Conservation (phyloP, 306 rosid genomes). For the Ziziphus jujuba region DNA sequence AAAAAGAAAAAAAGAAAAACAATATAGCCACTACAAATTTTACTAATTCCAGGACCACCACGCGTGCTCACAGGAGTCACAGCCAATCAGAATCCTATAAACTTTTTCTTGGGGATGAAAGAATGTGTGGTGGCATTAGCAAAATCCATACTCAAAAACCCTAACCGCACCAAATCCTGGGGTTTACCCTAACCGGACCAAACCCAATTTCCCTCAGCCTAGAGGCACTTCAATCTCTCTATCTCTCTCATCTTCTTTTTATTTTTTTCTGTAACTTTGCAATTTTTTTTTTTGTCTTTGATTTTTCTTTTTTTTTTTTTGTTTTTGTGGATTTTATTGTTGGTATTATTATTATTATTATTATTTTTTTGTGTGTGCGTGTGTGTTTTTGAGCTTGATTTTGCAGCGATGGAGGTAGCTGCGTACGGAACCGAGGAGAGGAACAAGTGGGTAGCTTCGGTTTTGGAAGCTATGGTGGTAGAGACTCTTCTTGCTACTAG, state of each 20-base stretch:
- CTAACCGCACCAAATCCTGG: conserved; percentile 53
- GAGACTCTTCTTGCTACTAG: conserved; percentile 42
- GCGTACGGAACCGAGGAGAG: conserved; percentile 25
- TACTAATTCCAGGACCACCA: not conserved
- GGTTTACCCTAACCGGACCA: conserved; percentile 53
- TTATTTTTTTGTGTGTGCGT: not conserved
- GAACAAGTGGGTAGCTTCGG: conserved; percentile 29
- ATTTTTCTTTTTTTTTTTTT: not conserved
- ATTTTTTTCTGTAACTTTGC: not conserved
- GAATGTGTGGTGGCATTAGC: conserved; percentile 3
- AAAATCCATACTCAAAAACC: conserved; percentile 38
- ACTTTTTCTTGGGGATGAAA: conserved; percentile 14
- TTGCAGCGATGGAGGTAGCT: conserved; percentile 47
- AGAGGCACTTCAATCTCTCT: conserved; percentile 17
- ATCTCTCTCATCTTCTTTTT: conserved; percentile 2
- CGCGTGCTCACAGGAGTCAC: too few relatives aligned
- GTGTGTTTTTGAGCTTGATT: conserved; percentile 21
- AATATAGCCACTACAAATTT: not conserved
- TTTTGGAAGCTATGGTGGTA: conserved; percentile 43
- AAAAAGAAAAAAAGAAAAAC: too few relatives aligned
- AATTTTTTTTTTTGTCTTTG: not conserved
- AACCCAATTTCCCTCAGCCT: conserved; percentile 31
- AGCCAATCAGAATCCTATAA: conserved; percentile 2
- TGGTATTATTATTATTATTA: not conserved
- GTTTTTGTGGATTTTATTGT: not conserved